Conservation (phyloP, 169 alveolate species). For the Hammondia hammondi region DNA sequence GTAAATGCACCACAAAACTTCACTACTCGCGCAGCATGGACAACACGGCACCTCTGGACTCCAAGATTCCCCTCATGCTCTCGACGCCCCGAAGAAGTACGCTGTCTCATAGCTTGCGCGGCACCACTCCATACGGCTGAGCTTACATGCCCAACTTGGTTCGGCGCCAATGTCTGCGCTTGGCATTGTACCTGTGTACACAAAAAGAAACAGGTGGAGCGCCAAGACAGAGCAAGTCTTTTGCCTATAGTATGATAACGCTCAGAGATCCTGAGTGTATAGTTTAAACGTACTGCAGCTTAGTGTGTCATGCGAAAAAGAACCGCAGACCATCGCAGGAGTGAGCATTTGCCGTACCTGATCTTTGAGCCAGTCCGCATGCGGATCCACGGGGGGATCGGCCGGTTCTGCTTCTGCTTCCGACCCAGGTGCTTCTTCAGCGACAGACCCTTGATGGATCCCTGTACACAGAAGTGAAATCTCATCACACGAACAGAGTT, state of each 20-base stretch:
- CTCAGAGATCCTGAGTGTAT: no score
- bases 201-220: not conserved
- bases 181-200: constrained; percentile 90
- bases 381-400: constrained; percentile 96
- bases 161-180: constrained; percentile 97
- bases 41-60: not conserved
- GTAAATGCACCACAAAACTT: not conserved
- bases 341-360: constrained; percentile 79
- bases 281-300: not conserved
- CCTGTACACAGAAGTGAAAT: constrained; percentile 74
- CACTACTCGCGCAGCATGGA: not conserved
- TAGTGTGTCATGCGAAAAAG: not conserved
- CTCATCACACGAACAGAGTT: not conserved
- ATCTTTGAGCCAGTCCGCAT: constrained; percentile 91
- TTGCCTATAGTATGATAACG: no score
- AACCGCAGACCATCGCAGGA: not conserved
- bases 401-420: constrained; percentile 94
- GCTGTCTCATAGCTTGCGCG: not conserved
- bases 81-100: not conserved
- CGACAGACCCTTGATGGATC: constrained; percentile 90
- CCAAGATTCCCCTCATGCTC: not conserved
- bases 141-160: constrained; percentile 93
- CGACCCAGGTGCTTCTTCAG: constrained; percentile 93
- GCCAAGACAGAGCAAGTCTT: no score
- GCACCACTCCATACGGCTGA: not conserved